Percentiles rank a stretch among this genome's conserved stretches.
These are phyloP conservation scores for Thelephora aurantiotincta DNA, from an alignment of 768 basidiomycete genomes.

Conservation along the genomic window DNA sequence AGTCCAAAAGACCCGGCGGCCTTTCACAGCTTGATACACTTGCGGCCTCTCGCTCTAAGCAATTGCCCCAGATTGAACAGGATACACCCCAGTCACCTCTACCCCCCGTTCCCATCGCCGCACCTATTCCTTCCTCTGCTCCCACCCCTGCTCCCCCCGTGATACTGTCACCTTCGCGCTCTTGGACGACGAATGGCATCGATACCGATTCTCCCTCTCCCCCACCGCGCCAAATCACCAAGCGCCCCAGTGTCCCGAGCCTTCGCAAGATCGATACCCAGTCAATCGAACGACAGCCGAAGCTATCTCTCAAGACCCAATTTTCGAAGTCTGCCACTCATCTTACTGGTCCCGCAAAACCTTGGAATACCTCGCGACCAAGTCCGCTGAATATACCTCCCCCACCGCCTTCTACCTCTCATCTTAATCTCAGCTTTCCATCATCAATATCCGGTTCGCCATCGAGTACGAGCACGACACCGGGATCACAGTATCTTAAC, in stretches of 20 bases:
- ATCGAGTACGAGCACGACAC: conserved; percentile 23
- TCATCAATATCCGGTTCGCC: conserved; percentile 40
- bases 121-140: conserved; percentile 1
- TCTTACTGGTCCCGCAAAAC: conserved; percentile 32
- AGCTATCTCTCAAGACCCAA: conserved; percentile 45
- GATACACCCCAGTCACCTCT: conserved; percentile 1
- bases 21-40: conserved; percentile 58
- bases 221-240: conserved; percentile 31
- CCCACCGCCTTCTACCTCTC: conserved; percentile 37
- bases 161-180: conserved; percentile 10
- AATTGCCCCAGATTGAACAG: conserved; percentile 45
- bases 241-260: conserved; percentile 50
- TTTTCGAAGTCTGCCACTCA: conserved; percentile 43
- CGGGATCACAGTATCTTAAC: neutral
- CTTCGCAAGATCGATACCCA: conserved; percentile 49
- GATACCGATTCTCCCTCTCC: conserved; percentile 24
- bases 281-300: conserved; percentile 41
- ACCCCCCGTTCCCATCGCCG: conserved; percentile 1
- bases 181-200: neutral
- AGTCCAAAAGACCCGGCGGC: conserved; percentile 27
- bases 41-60: conserved; percentile 34
- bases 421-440: conserved; percentile 45
- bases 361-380: neutral
- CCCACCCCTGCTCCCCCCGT: conserved; percentile 8
- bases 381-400: conserved; percentile 1